Conservation (phyloP, 805 yeast genomes). For the Candida namnaoensis region DNA sequence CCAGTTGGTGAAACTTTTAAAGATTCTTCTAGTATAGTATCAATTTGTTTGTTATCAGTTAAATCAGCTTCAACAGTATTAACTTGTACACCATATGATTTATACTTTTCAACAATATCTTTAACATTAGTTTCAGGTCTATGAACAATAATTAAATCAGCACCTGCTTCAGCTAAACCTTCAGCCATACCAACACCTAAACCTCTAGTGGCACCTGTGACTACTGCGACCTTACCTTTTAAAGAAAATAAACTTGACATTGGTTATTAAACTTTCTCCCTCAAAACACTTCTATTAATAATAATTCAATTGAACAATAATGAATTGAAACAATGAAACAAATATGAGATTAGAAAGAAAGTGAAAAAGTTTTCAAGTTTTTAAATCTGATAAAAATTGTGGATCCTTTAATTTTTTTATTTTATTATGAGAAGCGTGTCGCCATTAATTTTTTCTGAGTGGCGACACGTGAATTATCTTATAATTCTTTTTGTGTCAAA, state of each 20-base stretch:
- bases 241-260: slow-evolving; percentile 49
- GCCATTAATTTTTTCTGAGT: no score
- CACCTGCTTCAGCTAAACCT: slow-evolving; percentile 82
- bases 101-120: slow-evolving; percentile 17
- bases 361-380: no score
- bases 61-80: slow-evolving; percentile 34
- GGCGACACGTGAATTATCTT: no score
- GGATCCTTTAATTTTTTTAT: no score
- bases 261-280: no score
- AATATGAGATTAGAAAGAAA: no score
- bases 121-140: slow-evolving; percentile 13
- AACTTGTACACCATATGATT: slow-evolving; percentile 47
- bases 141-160: slow-evolving; percentile 48
- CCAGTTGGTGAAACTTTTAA: slow-evolving; percentile 50
- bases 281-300: not conserved
- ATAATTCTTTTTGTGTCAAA: no score
- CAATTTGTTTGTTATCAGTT: slow-evolving; percentile 12
- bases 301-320: no score
- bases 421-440: no score
- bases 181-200: slow-evolving; percentile 76
- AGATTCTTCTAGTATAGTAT: slow-evolving; percentile 22
- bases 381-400: no score
- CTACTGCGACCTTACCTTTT: slow-evolving; percentile 74
- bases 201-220: slow-evolving; percentile 79
- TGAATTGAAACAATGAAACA: no score